Percentiles rank a stretch among this genome's conserved stretches.
phyloP scores from a whole-genome alignment of 306 rosid species.

The Cajanus cajan region DNA sequence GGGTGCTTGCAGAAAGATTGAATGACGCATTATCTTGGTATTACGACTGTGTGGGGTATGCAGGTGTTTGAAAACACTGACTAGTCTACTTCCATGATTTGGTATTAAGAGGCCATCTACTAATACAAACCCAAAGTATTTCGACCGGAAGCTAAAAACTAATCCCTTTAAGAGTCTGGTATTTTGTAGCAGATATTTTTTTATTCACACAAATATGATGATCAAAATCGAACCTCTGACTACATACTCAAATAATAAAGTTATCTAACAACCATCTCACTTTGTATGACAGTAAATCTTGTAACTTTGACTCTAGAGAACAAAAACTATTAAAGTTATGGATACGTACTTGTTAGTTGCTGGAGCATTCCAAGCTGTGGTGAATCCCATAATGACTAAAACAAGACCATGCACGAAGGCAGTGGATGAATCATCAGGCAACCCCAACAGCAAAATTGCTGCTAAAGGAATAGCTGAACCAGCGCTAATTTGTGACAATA shows the following conservation, averaged over 20 bases:
- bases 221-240: too few species aligned
- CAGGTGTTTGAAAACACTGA: background rate
- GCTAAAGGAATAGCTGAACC: slow-evolving; percentile 77
- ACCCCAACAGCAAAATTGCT: slow-evolving; percentile 53
- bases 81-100: background rate
- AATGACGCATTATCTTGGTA: background rate
- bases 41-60: background rate
- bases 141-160: too few species aligned
- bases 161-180: too few species aligned
- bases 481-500: slow-evolving; percentile 78
- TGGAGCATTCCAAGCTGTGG: slow-evolving; percentile 64
- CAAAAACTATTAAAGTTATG: background rate
- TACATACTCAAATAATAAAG: too few species aligned
- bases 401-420: slow-evolving; percentile 62
- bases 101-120: background rate
- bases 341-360: slow-evolving; percentile 76
- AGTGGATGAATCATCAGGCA: slow-evolving; percentile 73
- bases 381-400: slow-evolving; percentile 70
- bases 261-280: too few species aligned
- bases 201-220: too few species aligned
- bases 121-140: background rate
- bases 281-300: background rate
- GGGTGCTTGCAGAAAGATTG: background rate
- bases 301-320: background rate
- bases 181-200: too few species aligned